Base-by-base conservation (phyloP, 495 filamentous ascomycete genomes). In the Penicillium atrosanguineum region DNA sequence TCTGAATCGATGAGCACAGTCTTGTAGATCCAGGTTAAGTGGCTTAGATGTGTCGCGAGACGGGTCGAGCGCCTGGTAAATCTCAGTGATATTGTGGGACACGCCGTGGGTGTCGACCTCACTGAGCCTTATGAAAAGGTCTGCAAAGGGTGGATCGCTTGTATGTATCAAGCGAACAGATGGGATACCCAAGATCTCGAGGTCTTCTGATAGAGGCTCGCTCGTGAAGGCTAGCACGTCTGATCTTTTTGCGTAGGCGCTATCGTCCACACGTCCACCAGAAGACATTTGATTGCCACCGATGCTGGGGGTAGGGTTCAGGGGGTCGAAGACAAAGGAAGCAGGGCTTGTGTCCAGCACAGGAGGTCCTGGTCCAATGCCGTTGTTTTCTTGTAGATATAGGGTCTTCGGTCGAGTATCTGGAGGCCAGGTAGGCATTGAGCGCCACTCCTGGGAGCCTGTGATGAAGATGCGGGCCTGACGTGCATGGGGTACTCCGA, bases 211-310 rank as follows among this genome's bases (percentile, higher is more conserved):
- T 4, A 70, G 55, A 23, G 63, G 63, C 36, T 59, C 50, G 39
- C 53, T 65, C 7, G 68, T 69, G 45, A 64, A 70, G 12, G 29
- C 50, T 29, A 67, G 57, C 6, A 67, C 61, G 26, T 70, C 68
- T 7, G 61, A 46, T 44, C 65, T 57, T 4, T 53, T 31, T 6
- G 56, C 59, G 14, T 62, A 61, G 25, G 44, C 53, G 18, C 55
- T 60, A 48, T 70, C 65, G 23, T 64, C 61, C 14, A 61, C 50
- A 40, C 47, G 41, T 51, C 59, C 59, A 1, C 58, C 54, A 7
- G 37, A 23, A 14, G 50, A 39, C 55, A 61, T 55, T 42, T 54
- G 54, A 9, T 52, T 55, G 15, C 52, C 47, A 19, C 65, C 68
- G 3, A 65, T 43, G 31, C 43, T 55, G 21, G 68, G 68, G 18